A percentile compares a stretch with the other conserved stretches of the same genome.
Evolutionary conservation across 768 basidiomycete genomes (phyloP).

Genomic region (Cubamyces sp.): DNA sequence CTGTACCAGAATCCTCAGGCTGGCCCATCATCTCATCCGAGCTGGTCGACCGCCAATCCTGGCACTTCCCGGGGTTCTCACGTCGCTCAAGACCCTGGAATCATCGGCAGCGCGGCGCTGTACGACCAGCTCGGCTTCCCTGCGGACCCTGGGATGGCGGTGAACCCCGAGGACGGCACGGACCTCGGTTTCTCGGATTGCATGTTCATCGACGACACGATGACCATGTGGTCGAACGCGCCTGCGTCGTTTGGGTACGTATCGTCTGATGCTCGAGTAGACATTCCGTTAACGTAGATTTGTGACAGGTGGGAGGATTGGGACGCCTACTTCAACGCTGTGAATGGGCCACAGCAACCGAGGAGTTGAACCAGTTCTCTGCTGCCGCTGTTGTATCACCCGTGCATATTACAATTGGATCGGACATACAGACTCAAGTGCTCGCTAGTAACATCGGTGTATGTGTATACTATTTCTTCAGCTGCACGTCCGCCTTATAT

Average conservation of each 20-base stretch:
- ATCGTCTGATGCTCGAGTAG: background rate
- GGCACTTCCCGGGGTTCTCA: too few relatives aligned
- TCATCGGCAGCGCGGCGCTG: background rate
- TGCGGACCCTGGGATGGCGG: background rate
- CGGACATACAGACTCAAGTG: too few relatives aligned
- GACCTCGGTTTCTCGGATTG: constrained; percentile 7
- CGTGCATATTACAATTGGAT: too few relatives aligned
- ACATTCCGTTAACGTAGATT: too few relatives aligned
- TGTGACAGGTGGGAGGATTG: constrained; percentile 11
- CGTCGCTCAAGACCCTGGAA: background rate
- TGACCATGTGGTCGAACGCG: constrained; percentile 66
- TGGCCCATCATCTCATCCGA: too few relatives aligned
- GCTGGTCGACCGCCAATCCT: too few relatives aligned
- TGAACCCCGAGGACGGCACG: background rate
- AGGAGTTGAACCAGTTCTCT: too few relatives aligned
- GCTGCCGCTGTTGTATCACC: too few relatives aligned
- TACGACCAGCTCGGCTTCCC: background rate
- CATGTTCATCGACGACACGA: constrained; percentile 43
- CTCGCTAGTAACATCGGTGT: too few relatives aligned
- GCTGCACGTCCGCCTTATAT: too few relatives aligned
- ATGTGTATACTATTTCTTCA: too few relatives aligned
- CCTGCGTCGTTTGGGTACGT: constrained; percentile 62
- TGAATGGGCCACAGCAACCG: background rate
- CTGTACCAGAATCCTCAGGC: too few relatives aligned
- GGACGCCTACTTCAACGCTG: constrained; percentile 14